Base-by-base conservation (phyloP, 1,139 yeast genomes). In the Blastobotrys capitulatus region DNA sequence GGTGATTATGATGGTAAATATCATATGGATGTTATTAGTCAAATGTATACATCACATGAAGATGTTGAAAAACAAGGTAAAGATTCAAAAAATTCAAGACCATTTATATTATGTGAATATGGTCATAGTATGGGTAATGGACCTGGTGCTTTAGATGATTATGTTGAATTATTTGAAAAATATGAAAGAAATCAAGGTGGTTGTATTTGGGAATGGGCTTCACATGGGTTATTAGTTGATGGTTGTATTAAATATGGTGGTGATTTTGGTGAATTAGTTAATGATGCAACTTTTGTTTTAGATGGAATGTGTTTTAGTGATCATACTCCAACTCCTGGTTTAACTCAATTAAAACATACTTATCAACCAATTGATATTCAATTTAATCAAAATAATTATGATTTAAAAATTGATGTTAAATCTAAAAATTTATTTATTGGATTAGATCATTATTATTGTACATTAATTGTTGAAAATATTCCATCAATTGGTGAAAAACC, bases 51-150 rank as follows among this genome's bases (percentile, higher is more conserved):
- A 0, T 52, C 58, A 31, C 59, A 59, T 26, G 59, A 57, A 7
- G 52, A 53, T 10, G 57, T 67, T 16, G 58, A 61, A 35, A 55
- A 53, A n/a, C 59, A 57, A 47, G 64, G 60, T 6, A 49, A 52
- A 31, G 44, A 44, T 39, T 47, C 46, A 12, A 59, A 54, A 26
- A 47, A 46, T 16, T 57, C 54, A 12, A 65, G 64, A 49, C 72
- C 73, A 6, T 58, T 65, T 27, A 60, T 69, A 22, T 53, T 69
- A 37, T 69, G 72, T 52, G 73, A 69, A 53, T 69, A 65, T 54
- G 71, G 58, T 13, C 73, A 69, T 50, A 70, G 72, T 5, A 69
- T 69, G 73, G 73, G 73, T 7, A 68, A 68, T 50, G 70, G 71
- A 1, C 72, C 72, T 1, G 73, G 73, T 1, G 60, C 61, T 7